Base-by-base conservation (phyloP, 345 rosid genomes). In the Moricandia arvensis region DNA sequence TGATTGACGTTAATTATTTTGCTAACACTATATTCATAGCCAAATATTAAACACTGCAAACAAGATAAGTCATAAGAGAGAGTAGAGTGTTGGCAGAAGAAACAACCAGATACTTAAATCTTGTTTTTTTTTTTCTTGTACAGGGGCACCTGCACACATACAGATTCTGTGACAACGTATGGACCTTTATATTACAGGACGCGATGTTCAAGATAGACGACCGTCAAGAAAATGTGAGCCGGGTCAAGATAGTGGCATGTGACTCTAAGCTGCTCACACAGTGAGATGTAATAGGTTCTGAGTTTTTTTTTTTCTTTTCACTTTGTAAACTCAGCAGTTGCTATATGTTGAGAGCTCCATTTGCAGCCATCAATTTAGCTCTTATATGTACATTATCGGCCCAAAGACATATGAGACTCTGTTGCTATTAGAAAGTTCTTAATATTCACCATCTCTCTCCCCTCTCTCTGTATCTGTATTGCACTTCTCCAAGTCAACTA, bases 91-190 rank as follows among this genome's bases (percentile, higher is more conserved):
- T 60, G 63, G 63, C 6, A 41, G 66, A 55, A 15, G 27, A 54
- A 63, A 61, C 18, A 29, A 7, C 29, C 67, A 12, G 45, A 61
- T 54, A 4, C 47, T 66, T 45, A 41, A 49, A 13, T 59, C 35
- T 66, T 6, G 8, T 78, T 26, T 59, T 65, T 24, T 21, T 43
- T 1, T 58, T 63, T 6, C 24, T 75, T 13, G 16, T 55, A 35
- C 91, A 93, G 99, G 99, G 99, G 34, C 99, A 96, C 83, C 84
- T 96, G 72, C 99, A 95, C 85, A 95, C 97, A 8, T 95, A 95
- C 82, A 88, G 99, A 81, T 95, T 92, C 88, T 93, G 99, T 70
- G 98, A 96, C 94, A 91, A 91, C 31, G 97, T 96, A 8, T 96
- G 99, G 99, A 96, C 99, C 62, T 96, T 96, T 86, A 91, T 96